Conservation (phyloP, 495 filamentous ascomycete genomes). For the Terfezia boudieri region DNA sequence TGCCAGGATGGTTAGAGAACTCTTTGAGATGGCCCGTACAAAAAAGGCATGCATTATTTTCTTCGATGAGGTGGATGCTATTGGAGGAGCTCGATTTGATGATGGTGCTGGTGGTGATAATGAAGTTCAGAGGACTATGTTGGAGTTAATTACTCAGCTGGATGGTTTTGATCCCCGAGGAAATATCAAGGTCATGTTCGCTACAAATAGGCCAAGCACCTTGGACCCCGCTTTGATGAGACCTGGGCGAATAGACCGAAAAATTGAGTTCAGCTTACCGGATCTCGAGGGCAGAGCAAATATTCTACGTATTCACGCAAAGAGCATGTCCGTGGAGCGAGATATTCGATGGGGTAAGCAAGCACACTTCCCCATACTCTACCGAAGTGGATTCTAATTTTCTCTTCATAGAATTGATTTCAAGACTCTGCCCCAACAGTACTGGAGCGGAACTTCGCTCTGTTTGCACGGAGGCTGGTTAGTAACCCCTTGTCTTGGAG, state of each 20-base stretch:
- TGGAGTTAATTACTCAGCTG: slow-evolving; percentile 93
- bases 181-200: slow-evolving; percentile 99
- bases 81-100: slow-evolving; percentile 95
- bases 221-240: slow-evolving; percentile 92
- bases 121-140: slow-evolving; percentile 97
- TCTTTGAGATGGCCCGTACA: slow-evolving; percentile 98
- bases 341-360: slow-evolving; percentile 62
- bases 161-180: slow-evolving; percentile 94
- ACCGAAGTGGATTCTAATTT: neutral
- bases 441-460: slow-evolving; percentile 74
- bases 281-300: slow-evolving; percentile 93
- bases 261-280: slow-evolving; percentile 94
- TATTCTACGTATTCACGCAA: slow-evolving; percentile 93
- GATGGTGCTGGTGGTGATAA: slow-evolving; percentile 96
- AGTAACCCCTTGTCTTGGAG: neutral
- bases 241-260: slow-evolving; percentile 91
- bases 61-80: slow-evolving; percentile 97
- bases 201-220: slow-evolving; percentile 89
- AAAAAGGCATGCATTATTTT: slow-evolving; percentile 99
- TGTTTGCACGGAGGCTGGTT: slow-evolving; percentile 19
- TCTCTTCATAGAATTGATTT: slow-evolving; percentile 47
- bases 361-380: neutral
- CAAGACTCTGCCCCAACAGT: slow-evolving; percentile 84
- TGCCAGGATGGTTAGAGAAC: slow-evolving; percentile 90
- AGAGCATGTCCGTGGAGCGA: slow-evolving; percentile 97